Evolutionary conservation across 164 flowering plant genomes (phyloP).

Genomic region (Houttuynia cordata): DNA sequence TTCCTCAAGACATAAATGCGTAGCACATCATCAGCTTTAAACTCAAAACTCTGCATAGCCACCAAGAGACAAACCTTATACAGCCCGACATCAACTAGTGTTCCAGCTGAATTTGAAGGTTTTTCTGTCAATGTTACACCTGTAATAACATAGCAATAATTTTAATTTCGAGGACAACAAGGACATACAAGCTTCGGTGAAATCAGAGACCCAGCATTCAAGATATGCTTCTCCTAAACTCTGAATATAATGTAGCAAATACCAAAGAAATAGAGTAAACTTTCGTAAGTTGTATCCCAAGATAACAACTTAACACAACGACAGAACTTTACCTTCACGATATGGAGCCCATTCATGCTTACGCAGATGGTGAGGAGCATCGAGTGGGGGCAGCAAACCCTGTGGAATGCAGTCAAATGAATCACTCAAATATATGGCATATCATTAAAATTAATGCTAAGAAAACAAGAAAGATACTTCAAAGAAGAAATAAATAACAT

Average conservation of each 20-base stretch:
- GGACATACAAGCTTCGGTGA: background rate
- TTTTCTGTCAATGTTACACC: slow-evolving; percentile 63
- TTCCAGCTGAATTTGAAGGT: slow-evolving; percentile 38
- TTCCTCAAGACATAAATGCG: background rate
- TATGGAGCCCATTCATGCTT: slow-evolving; percentile 94
- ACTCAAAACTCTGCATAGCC: background rate
- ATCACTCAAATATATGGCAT: background rate
- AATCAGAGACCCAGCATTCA: background rate
- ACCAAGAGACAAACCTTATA: slow-evolving; percentile 42
- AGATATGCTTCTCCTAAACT: background rate
- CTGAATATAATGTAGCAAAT: no score
- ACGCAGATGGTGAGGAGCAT: slow-evolving; percentile 97
- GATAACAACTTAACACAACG: background rate
- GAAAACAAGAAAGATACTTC: background rate
- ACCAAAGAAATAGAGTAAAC: no score
- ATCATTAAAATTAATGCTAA: background rate
- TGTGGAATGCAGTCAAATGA: slow-evolving; percentile 15
- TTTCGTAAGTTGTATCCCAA: background rate
- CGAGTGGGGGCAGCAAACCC: slow-evolving; percentile 97
- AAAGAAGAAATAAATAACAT: background rate
- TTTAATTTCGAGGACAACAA: background rate
- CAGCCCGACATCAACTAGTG: slow-evolving; percentile 89
- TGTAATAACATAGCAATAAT: slow-evolving; percentile 10
- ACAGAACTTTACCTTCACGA: slow-evolving; percentile 60
- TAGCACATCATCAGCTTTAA: background rate